Percentiles rank a stretch among this genome's conserved stretches.
Evolutionary conservation across 108 stramenopile species (phyloP).

Genomic region (Skeletonema tropicum): DNA sequence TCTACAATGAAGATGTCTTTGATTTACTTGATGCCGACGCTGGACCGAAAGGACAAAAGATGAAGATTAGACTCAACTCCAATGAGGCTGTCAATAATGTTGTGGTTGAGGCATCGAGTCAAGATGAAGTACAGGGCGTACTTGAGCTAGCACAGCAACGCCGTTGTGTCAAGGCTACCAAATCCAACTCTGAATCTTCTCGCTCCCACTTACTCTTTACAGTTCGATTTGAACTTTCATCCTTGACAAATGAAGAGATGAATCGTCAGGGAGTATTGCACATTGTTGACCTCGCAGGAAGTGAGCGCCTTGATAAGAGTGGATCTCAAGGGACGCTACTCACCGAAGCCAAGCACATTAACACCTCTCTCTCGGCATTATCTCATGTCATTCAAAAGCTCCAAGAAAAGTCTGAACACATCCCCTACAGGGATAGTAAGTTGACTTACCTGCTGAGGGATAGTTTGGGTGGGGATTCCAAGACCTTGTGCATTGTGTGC

Average conservation of each 20-base stretch:
- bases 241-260: slow-evolving; percentile 44
- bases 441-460: slow-evolving; percentile 90
- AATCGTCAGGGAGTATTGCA: slow-evolving; percentile 69
- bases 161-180: slow-evolving; percentile 85
- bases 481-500: slow-evolving; percentile 92
- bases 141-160: slow-evolving; percentile 65
- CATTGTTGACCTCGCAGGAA: slow-evolving; percentile 92
- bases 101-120: slow-evolving; percentile 33
- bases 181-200: slow-evolving; percentile 83
- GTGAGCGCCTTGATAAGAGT: slow-evolving; percentile 89
- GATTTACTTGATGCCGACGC: slow-evolving; percentile 75
- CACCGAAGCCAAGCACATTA: slow-evolving; percentile 88
- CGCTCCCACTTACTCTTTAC: slow-evolving; percentile 88
- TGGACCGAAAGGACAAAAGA: slow-evolving; percentile 47
- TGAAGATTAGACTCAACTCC: slow-evolving; percentile 61
- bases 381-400: slow-evolving; percentile 89
- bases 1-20: slow-evolving; percentile 97
- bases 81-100: slow-evolving; percentile 77
- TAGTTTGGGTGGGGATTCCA: slow-evolving; percentile 88
- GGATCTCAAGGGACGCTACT: slow-evolving; percentile 73
- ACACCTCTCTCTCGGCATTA: slow-evolving; percentile 72
- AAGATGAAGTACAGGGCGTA: slow-evolving; percentile 61
- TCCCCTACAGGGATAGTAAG: slow-evolving; percentile 95
- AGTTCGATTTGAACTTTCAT: slow-evolving; percentile 66
- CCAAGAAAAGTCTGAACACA: slow-evolving; percentile 68